These are phyloP conservation scores for Amanita exitialis DNA, from an alignment of 768 basidiomycete genomes.

Conservation along the genomic window DNA sequence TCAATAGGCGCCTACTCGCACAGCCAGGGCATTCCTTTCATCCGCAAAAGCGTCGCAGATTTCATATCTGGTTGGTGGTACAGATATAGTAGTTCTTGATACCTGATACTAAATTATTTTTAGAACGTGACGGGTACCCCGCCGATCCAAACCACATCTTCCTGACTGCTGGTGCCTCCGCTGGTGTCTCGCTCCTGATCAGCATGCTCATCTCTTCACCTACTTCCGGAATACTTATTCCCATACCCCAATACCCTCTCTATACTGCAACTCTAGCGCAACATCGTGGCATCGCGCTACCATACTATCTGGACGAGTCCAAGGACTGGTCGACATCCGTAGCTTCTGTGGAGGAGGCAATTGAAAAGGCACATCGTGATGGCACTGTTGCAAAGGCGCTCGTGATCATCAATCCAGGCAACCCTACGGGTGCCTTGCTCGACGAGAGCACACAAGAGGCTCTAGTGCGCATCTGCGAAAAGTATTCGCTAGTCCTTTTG, in stretches of 20 bases:
- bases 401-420: constrained; percentile 98
- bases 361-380: constrained; percentile 53
- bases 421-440: constrained; percentile 89
- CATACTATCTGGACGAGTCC: constrained; percentile 83
- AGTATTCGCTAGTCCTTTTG: constrained; percentile 77
- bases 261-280: constrained; percentile 94
- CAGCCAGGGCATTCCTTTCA: constrained; percentile 84
- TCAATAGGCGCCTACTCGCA: constrained; percentile 94
- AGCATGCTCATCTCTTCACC: constrained; percentile 66
- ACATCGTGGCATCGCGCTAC: constrained; percentile 66
- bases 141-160: constrained; percentile 81
- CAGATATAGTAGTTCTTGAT: constrained; percentile 4
- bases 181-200: constrained; percentile 84
- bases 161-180: constrained; percentile 90
- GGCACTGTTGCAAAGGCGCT: constrained; percentile 69
- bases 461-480: constrained; percentile 79
- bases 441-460: constrained; percentile 57
- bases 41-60: constrained; percentile 79
- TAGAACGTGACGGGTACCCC: constrained; percentile 87
- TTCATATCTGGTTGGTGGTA: constrained; percentile 70
- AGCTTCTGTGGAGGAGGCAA: constrained; percentile 50
- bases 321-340: constrained; percentile 78
- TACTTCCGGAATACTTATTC: constrained; percentile 76
- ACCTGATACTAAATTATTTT: not conserved
- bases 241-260: constrained; percentile 96